Percentiles rank a stretch among this genome's conserved stretches.
Evolutionary conservation across 768 basidiomycete species (phyloP).

Genomic region (Porphyrellus cyaneotinctus): DNA sequence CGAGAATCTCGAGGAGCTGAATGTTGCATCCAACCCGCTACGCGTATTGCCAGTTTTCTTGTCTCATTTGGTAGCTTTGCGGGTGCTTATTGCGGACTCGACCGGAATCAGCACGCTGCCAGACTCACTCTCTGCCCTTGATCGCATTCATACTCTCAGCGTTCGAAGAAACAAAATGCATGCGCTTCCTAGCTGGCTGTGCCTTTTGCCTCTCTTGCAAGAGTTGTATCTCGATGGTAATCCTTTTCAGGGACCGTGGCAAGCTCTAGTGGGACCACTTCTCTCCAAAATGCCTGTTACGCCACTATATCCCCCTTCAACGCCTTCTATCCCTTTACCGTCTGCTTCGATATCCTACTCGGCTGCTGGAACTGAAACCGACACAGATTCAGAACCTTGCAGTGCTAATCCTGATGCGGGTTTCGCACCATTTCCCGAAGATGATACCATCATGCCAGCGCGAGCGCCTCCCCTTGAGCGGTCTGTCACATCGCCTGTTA

Average conservation of each 20-base stretch:
- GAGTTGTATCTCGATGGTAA: slow-evolving; percentile 92
- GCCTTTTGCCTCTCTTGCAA: slow-evolving; percentile 79
- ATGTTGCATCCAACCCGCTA: slow-evolving; percentile 87
- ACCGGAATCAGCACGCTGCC: slow-evolving; percentile 81
- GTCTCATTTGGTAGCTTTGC: slow-evolving; percentile 67
- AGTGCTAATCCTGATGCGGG: slow-evolving; percentile 35
- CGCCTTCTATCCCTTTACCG: slow-evolving; percentile 52
- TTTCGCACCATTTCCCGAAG: slow-evolving; percentile 40
- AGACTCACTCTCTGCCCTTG: slow-evolving; percentile 64
- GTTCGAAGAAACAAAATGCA: slow-evolving; percentile 85
- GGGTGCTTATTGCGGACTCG: slow-evolving; percentile 89
- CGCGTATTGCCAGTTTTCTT: slow-evolving; percentile 90
- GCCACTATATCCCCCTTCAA: slow-evolving; percentile 62
- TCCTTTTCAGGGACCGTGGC: slow-evolving; percentile 93
- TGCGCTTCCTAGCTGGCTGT: slow-evolving; percentile 92
- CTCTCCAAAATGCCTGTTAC: slow-evolving; percentile 58
- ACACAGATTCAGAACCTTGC: slow-evolving; percentile 51
- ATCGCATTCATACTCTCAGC: slow-evolving; percentile 84
- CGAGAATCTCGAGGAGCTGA: slow-evolving; percentile 83
- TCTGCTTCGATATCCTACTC: slow-evolving; percentile 47
- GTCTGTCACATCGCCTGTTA: slow-evolving; percentile 48
- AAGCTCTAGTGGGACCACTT: slow-evolving; percentile 81
- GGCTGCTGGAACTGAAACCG: slow-evolving; percentile 44
- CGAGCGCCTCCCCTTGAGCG: slow-evolving; percentile 52
- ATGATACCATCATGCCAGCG: slow-evolving; percentile 69